Evolutionary conservation across 2,329 filamentous ascomycete genomes (phyloP), one percentile per base, ranked within the genome.

Genomic region (Beauveria sp.): DNA sequence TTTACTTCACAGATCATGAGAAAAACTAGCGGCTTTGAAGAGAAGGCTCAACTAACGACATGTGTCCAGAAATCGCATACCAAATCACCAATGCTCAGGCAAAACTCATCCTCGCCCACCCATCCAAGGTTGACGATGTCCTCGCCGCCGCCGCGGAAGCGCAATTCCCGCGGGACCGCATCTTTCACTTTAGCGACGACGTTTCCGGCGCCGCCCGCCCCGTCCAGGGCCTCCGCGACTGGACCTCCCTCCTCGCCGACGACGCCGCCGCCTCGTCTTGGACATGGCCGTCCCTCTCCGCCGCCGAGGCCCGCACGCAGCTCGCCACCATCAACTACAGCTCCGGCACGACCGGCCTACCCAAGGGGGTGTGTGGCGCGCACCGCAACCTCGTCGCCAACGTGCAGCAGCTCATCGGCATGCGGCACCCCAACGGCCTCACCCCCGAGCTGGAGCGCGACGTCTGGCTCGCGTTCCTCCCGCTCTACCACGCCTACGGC

Each of bases 401-500:
- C 63, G 73, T 78, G 3, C 76, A 77, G 60, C 81, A 84, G 67
- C 77, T 75, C 4, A 77, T 79, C 50, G 77, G 76, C 68, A 77
- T 79, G 68, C 72, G 74, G 24, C 74, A 74, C 54, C 60, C 67
- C 1, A 73, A 73, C 64, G 66, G 72, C 3, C 49, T 40, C 9
- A 24, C 48, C 2, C 70, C 74, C 3, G 72, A 73, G 42, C 76
- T 76, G 24, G 68, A 71, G 9, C 81, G 82, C 66, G 43, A 51
- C 34, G 73, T 79, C 45, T 82, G 80, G 77, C 67, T 82, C 31
- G 79, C 84, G 53, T 88, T 89, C 69, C 74, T 90, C 14, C 88
- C 88, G 0, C 82, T 88, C 69, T 88, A 86, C 67, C 84, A 87
- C 67, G 83, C 83, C 7, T 84, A 82, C 64, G 80, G 80, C 2